These are phyloP conservation scores for Triangularia setosa DNA, from an alignment of 2,329 filamentous ascomycete species.

Conservation along the genomic window DNA sequence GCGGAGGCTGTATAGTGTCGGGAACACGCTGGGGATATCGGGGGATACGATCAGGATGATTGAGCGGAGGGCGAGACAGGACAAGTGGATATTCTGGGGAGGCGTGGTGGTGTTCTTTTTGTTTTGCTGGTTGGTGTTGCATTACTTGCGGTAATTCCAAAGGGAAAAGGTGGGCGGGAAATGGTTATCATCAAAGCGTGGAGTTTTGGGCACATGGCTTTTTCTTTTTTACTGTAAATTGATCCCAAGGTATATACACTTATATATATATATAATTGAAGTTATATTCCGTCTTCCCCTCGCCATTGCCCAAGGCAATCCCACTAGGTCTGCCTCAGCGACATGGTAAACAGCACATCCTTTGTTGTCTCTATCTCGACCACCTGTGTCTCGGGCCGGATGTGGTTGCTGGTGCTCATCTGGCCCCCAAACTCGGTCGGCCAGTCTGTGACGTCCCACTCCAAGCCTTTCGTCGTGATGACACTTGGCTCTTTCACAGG, in stretches of 20 bases:
- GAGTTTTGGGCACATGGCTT: conserved; percentile 17
- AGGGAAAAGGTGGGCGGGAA: not conserved
- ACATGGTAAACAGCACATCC: conserved; percentile 72
- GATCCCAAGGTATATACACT: not conserved
- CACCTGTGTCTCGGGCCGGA: conserved; percentile 53
- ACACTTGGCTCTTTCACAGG: conserved; percentile 73
- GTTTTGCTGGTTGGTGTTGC: conserved; percentile 89
- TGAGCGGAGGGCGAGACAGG: conserved; percentile 83
- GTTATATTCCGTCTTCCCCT: not conserved
- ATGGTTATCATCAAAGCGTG: conserved; percentile 21
- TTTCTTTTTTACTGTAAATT: not conserved
- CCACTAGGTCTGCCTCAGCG: conserved; percentile 41
- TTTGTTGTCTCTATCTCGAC: conserved; percentile 60
- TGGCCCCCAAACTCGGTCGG: conserved; percentile 68
- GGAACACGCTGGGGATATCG: conserved; percentile 87
- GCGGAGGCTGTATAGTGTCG: conserved; percentile 83
- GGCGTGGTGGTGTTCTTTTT: conserved; percentile 82
- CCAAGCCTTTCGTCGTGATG: conserved; percentile 76
- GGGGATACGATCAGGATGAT: conserved; percentile 98
- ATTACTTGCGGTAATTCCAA: conserved; percentile 63
- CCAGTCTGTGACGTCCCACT: conserved; percentile 90
- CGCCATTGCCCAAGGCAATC: not conserved
- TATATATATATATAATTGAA: not conserved
- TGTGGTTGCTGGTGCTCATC: conserved; percentile 78
- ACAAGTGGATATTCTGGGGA: conserved; percentile 96